phyloP scores from a whole-genome alignment of 2,329 filamentous ascomycete species.

The Fusarium kyushuense region DNA sequence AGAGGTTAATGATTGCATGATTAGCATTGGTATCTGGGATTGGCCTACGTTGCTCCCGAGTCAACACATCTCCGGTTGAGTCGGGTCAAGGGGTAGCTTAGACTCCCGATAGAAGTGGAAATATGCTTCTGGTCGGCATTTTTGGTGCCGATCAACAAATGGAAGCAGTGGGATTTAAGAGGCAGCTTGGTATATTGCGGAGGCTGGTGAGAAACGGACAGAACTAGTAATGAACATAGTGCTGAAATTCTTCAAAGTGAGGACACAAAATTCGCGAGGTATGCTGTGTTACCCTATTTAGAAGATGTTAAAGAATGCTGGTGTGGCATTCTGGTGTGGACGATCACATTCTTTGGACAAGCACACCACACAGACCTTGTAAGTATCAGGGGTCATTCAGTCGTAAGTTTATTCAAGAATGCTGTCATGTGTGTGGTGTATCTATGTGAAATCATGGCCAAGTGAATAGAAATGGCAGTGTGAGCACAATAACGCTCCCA shows the following conservation, averaged over 20 bases:
- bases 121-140: constrained; percentile 32
- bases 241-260: constrained; percentile 28
- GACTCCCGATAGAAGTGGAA: constrained; percentile 21
- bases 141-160: constrained; percentile 18
- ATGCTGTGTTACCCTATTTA: constrained; percentile 7
- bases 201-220: constrained; percentile 43
- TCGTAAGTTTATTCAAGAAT: constrained; percentile 39
- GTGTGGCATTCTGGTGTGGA: constrained; percentile 2
- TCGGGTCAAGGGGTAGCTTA: constrained; percentile 19
- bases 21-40: constrained; percentile 53
- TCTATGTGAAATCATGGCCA: constrained; percentile 20
- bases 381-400: constrained; percentile 28
- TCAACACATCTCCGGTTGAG: constrained; percentile 33
- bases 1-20: constrained; percentile 56
- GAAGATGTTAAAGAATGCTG: neutral
- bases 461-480: neutral
- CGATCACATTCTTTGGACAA: constrained; percentile 24
- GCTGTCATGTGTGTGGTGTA: constrained; percentile 16
- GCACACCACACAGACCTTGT: neutral
- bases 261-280: neutral
- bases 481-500: constrained; percentile 17
- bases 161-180: constrained; percentile 24
- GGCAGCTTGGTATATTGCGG: constrained; percentile 41
- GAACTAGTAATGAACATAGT: constrained; percentile 51
- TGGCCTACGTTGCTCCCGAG: constrained; percentile 41